Conservation (phyloP, 495 filamentous ascomycete species). For the Talaromyces thailandensis region DNA sequence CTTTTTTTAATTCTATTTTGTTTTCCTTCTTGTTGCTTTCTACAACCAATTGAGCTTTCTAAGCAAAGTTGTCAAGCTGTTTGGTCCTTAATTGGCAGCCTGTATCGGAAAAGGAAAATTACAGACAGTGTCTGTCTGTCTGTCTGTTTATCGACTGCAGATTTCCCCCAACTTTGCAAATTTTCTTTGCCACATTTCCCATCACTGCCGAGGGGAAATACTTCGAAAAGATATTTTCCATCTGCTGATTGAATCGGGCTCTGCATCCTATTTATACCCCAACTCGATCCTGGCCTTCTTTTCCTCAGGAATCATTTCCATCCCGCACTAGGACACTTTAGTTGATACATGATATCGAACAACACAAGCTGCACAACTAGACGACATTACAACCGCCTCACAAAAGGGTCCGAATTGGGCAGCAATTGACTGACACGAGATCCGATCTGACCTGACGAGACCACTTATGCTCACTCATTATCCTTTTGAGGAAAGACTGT, state of each 20-base stretch:
- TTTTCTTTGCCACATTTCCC: neutral
- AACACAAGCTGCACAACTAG: conserved; percentile 1
- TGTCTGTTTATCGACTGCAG: neutral
- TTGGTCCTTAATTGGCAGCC: neutral
- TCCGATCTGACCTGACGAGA: neutral
- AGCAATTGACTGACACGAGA: neutral
- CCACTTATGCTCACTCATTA: conserved; percentile 5
- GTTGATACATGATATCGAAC: neutral
- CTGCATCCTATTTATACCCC: neutral
- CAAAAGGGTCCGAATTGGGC: conserved; percentile 1
- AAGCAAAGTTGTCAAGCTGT: neutral
- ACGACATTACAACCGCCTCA: conserved; percentile 1
- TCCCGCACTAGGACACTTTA: neutral
- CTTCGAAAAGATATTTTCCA: neutral
- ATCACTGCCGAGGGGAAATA: neutral
- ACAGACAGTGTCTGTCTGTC: neutral
- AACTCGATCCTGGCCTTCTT: neutral
- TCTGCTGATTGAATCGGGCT: neutral
- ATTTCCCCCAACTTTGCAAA: neutral
- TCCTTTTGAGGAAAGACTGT: neutral
- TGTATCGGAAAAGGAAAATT: neutral
- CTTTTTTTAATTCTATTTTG: conserved; percentile 14
- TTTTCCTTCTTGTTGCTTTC: conserved; percentile 14
- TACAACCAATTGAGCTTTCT: conserved; percentile 6
- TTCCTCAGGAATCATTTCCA: neutral